Base-by-base conservation (phyloP, 495 filamentous ascomycete species). In the Podospora appendiculata region DNA sequence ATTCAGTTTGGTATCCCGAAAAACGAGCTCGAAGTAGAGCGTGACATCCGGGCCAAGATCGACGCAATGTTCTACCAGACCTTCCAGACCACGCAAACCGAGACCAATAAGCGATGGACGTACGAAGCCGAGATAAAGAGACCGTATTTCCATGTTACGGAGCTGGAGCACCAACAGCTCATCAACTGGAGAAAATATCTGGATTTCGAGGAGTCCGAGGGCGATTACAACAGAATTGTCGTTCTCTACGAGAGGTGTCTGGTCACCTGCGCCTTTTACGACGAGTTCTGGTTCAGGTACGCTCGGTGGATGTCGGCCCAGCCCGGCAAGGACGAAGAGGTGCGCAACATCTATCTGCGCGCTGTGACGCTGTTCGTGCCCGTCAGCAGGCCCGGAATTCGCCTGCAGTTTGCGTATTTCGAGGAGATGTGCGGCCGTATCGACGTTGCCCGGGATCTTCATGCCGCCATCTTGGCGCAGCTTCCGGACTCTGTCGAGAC, bases 211-310 rank as follows among this genome's bases (percentile, higher is more conserved):
- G 93, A 99, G 70, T 69, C 73, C 2, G 88, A 95, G 67, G 87
- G 86, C 34, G 81, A 90, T 45, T 94, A 85, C 54, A 60, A 70
- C 8, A 79, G 93, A 32, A 88, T 79, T 34, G 78, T 83, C 18
- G 94, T 92, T 64, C 72, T 99, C 16, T 97, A 97, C 63, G 93
- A 99, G 69, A 84, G 93, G 34, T 96, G 89, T 58, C 69, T 99
- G 32, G 88, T 96, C 12, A 91, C 90, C 12, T 90, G 87, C 58
- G 93, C 93, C 39, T 84, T 93, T 60, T 96, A 97, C 56, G 91
- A 96, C 45, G 91, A 97, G 61, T 96, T 99, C 69, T 99, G 93
- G 93, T 79, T 94, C 51, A 84, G 93, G 1, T 99, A 95, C 70
- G 90, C 88, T n/a, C 78, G 94, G 13, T 99, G 93, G 93, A 96